These are phyloP conservation scores for Pythium apleroticum DNA, from an alignment of 352 stramenopile species.

Conservation along the genomic window DNA sequence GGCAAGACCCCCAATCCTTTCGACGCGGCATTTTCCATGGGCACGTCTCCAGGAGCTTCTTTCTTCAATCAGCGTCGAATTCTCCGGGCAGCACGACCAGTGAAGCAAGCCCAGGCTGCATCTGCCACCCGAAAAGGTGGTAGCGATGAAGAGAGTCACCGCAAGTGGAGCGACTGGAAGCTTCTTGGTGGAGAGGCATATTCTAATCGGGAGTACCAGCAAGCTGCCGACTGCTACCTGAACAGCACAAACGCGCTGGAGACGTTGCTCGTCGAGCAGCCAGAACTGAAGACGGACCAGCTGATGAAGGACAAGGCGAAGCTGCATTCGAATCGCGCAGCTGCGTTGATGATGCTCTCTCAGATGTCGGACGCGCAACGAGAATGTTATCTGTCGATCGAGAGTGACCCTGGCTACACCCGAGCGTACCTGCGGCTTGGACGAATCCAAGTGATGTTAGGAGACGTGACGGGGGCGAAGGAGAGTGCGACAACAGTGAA, in stretches of 20 bases:
- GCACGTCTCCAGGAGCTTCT: background rate
- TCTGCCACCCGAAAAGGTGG: background rate
- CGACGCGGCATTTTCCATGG: background rate
- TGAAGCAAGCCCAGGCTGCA: background rate
- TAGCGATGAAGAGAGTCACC: conserved; percentile 36
- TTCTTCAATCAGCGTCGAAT: conserved; percentile 23
- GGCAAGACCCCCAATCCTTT: background rate
- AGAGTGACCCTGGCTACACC: conserved; percentile 65
- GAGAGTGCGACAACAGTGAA: conserved; percentile 49
- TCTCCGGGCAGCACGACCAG: conserved; percentile 15
- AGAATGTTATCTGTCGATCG: conserved; percentile 66
- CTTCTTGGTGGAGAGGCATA: conserved; percentile 52
- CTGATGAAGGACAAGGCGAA: conserved; percentile 79
- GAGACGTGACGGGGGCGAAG: conserved; percentile 53
- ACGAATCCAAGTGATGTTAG: conserved; percentile 70
- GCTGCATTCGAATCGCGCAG: conserved; percentile 75
- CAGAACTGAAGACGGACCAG: conserved; percentile 33
- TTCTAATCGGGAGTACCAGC: conserved; percentile 37
- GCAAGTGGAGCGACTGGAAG: conserved; percentile 66
- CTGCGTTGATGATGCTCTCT: conserved; percentile 79
- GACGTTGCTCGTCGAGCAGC: conserved; percentile 31
- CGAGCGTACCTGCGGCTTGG: conserved; percentile 67
- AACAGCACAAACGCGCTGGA: conserved; percentile 54
- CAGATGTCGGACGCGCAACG: conserved; percentile 68
- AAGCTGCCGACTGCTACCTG: conserved; percentile 49